A percentile compares a stretch with the other conserved stretches of the same genome.
Conservation (phyloP, 371 early-diverging fungal genomes). For the Neoconidiobolus thromboides region DNA sequence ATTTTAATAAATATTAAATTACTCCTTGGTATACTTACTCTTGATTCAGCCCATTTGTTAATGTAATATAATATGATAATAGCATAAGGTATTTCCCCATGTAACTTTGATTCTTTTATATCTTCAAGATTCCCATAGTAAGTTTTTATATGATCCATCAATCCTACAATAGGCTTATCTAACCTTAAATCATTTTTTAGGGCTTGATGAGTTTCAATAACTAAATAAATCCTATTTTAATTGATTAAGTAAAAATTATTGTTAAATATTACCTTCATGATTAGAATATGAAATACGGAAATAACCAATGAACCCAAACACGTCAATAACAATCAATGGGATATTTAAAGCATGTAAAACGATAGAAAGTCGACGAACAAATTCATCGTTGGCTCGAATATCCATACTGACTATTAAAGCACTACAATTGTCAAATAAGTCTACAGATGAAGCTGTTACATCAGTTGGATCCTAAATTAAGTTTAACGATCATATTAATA, state of each 20-base stretch:
- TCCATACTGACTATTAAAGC: slow-evolving; percentile 13
- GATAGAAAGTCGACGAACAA: slow-evolving; percentile 27
- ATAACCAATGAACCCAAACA: slow-evolving; percentile 52
- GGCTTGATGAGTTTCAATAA: slow-evolving; percentile 80
- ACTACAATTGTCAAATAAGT: neutral
- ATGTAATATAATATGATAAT: slow-evolving; percentile 56
- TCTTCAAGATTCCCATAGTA: slow-evolving; percentile 18
- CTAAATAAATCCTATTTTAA: slow-evolving; percentile 15
- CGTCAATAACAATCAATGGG: slow-evolving; percentile 43
- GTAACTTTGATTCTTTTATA: slow-evolving; percentile 37
- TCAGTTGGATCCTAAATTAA: neutral
- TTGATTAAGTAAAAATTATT: neutral
- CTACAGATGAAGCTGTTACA: neutral
- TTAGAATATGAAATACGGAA: slow-evolving; percentile 50
- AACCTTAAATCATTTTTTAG: slow-evolving; percentile 59
- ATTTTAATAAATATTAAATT: neutral
- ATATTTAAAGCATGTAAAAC: slow-evolving; percentile 34
- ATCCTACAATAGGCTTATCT: slow-evolving; percentile 53
- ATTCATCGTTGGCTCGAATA: slow-evolving; percentile 31
- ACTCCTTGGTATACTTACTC: slow-evolving; percentile 2
- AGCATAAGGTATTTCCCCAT: slow-evolving; percentile 67
- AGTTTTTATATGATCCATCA: slow-evolving; percentile 29
- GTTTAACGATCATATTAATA: neutral
- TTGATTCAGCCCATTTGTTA: slow-evolving; percentile 36
- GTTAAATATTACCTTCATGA: slow-evolving; percentile 31